Base-by-base conservation (phyloP, 2,329 filamentous ascomycete species). In the Fusarium praegraminearum region DNA sequence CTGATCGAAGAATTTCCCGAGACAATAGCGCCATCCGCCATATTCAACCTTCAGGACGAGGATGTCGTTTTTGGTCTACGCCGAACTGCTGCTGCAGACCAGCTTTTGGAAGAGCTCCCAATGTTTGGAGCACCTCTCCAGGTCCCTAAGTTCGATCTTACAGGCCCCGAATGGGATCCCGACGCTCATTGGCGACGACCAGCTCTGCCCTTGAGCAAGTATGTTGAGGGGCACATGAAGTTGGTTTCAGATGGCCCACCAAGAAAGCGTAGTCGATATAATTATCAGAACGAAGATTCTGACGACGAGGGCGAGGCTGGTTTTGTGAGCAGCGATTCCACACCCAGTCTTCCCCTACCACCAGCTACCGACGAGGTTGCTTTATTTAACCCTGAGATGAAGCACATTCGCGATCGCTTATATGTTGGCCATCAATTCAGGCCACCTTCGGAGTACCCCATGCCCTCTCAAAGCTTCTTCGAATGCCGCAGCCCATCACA, bases 351-450 rank as follows among this genome's bases (percentile, higher is more conserved):
- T 30, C 78, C 87, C 43, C 77, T 94, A 11, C 85, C 87, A 2
- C 90, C 94, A 0, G 88, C 92, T 68, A 90, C 91, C 69, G 88
- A 85, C 3, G 88, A 93, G 63, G 93, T 98, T 61, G 94, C 95
- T 2, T 83, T 99, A 1, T 99, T 99, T 80, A 90, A 93, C 67
- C 90, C 93, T 0, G 93, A 97, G 64, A 95, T 97, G 82, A 97
- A 95, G 78, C 87, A 90, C 57, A 94, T 98, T 41, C 89, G 95
- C 60, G 95, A 98, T 76, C 88, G 96, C 18, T 87, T 99, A 7
- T 93, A 98, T 77, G 93, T 93, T 12, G 92, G 93, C 11, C 94
- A 98, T 78, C 93, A 95, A 67, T 98, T 99, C 83, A 87, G 94
- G 57, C 96, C 96, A 18, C 96, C 96, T 1, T 94, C 93, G 1